These are phyloP conservation scores for Hygrophorus pudorinus DNA, from an alignment of 768 basidiomycete genomes.

Conservation along the genomic window DNA sequence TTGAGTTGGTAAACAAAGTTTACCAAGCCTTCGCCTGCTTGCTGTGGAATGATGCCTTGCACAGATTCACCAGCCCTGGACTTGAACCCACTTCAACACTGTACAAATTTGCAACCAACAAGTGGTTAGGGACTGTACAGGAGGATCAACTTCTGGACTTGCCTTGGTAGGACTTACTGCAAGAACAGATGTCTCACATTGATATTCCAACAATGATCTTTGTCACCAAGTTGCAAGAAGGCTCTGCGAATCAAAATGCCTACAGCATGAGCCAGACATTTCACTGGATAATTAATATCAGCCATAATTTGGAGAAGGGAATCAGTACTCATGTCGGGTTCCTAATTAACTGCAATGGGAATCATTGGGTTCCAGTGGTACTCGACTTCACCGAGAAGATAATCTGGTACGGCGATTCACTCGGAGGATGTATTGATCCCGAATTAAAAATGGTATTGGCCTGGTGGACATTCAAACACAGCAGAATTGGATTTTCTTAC, in stretches of 20 bases:
- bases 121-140: slow-evolving; percentile 13
- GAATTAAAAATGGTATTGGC: slow-evolving; percentile 6
- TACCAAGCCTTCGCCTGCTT: too few species aligned
- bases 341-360: slow-evolving; percentile 6
- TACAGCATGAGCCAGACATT: too few species aligned
- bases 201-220: too few species aligned
- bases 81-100: too few species aligned
- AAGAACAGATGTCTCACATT: too few species aligned
- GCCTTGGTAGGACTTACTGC: slow-evolving; percentile 5
- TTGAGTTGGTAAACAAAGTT: too few species aligned
- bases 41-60: too few species aligned
- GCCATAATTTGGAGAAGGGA: too few species aligned
- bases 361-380: slow-evolving; percentile 12
- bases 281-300: too few species aligned
- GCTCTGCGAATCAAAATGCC: too few species aligned
- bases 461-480: slow-evolving; percentile 13
- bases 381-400: slow-evolving; percentile 8
- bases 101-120: slow-evolving; percentile 9
- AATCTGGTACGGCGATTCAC: slow-evolving; percentile 12
- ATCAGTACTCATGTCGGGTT: slow-evolving; percentile 6
- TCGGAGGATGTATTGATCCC: slow-evolving; percentile 5
- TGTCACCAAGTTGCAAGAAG: too few species aligned
- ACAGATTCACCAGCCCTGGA: too few species aligned
- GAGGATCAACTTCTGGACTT: slow-evolving; percentile 14
- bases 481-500: slow-evolving; percentile 4